Conservation (phyloP, 352 stramenopile genomes). For the Phytophthora litchii region DNA sequence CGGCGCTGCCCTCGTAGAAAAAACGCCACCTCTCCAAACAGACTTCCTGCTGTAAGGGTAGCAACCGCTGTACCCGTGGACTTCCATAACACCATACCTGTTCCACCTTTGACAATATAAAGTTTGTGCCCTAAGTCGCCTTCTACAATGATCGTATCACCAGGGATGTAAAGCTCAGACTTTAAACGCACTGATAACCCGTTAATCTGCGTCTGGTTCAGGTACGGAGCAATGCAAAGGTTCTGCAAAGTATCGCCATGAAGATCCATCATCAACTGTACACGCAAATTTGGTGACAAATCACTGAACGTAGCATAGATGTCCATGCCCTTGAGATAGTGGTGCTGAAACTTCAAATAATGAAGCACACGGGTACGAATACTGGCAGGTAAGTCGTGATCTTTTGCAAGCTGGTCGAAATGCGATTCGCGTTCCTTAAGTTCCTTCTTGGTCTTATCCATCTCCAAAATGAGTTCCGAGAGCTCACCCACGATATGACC, state of each 20-base stretch:
- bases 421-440: slow-evolving; percentile 66
- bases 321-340: slow-evolving; percentile 71
- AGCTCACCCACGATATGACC: slow-evolving; percentile 80
- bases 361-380: slow-evolving; percentile 65
- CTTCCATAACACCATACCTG: slow-evolving; percentile 71
- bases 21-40: slow-evolving; percentile 84
- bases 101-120: slow-evolving; percentile 74
- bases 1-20: slow-evolving; percentile 65
- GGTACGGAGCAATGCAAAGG: slow-evolving; percentile 59
- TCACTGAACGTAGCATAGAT: slow-evolving; percentile 78
- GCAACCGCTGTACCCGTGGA: slow-evolving; percentile 67
- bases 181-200: slow-evolving; percentile 63
- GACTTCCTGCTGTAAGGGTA: slow-evolving; percentile 50
- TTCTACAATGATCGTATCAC: slow-evolving; percentile 73
- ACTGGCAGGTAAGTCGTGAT: slow-evolving; percentile 60
- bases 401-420: slow-evolving; percentile 75
- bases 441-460: slow-evolving; percentile 79
- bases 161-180: slow-evolving; percentile 74
- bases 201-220: slow-evolving; percentile 61
- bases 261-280: slow-evolving; percentile 80
- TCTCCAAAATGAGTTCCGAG: slow-evolving; percentile 76
- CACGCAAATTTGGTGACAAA: slow-evolving; percentile 64
- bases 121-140: slow-evolving; percentile 71
- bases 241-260: slow-evolving; percentile 57
- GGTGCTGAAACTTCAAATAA: slow-evolving; percentile 76